Base-by-base conservation (phyloP, 2,329 filamentous ascomycete species). In the Dendrostoma leiphaemia region DNA sequence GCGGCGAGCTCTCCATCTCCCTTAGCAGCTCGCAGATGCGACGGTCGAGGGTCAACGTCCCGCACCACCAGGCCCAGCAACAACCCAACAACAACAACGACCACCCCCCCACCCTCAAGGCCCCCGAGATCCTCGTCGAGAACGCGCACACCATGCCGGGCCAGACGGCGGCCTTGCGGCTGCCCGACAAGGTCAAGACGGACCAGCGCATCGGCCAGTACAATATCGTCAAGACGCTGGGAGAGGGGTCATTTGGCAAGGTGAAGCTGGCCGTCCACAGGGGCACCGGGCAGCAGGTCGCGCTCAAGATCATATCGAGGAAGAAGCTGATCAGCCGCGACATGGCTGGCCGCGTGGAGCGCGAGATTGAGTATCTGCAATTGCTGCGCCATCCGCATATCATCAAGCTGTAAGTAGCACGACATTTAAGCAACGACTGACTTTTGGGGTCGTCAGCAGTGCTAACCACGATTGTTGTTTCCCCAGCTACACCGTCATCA, bases 311-410 rank as follows among this genome's bases (percentile, higher is more conserved):
- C 68, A 99, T 99, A 67, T 90, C 91, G 38, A 84, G 94, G 62
- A 94, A 94, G 77, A 96, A 97, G 77, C 82, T 99, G 66, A 91
- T 97, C 64, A 97, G 92, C 63, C 83, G 93, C 66, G 94, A 99
- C 72, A 97, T 99, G 94, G 92, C 95, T 50, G 94, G 94, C 57
- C 85, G 94, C 58, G 95, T 99, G 60, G 94, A 99, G 77, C 85
- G 94, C 63, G 94, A 99, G 78, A 99, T 99, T 64, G 92, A 97
- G 71, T 99, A 99, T 69, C 82, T 99, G 60, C 94, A 99, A 75
- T 78, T 99, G 57, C 80, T 99, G 58, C 86, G 94, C 57, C 94
- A 99, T 71, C 94, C 94, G 37, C 94, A 99, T 73, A 99, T 99
- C 69, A 99, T 99, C 78, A 99, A 99, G 75, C 82, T 99, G 85